These are phyloP conservation scores for Irpex lacteus DNA, from an alignment of 1,284 basidiomycete genomes.

Conservation along the genomic window DNA sequence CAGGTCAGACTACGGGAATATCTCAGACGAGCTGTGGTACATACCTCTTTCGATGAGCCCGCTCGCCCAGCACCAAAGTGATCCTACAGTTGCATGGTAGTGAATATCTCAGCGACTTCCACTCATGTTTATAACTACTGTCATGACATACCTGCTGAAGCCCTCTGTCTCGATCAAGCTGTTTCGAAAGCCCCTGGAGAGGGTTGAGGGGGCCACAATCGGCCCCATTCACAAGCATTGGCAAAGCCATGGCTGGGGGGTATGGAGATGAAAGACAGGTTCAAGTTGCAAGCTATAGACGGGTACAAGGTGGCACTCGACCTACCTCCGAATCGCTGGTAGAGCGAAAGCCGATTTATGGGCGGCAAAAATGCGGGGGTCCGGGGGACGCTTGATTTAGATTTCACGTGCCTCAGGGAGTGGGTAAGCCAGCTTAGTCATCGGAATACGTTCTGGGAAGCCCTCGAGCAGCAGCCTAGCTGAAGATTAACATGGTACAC, in stretches of 20 bases:
- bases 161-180: conserved; percentile 75
- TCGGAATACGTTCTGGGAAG: not conserved
- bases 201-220: conserved; percentile 84
- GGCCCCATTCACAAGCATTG: conserved; percentile 67
- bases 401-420: not conserved
- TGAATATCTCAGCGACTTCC: not conserved
- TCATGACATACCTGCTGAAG: conserved; percentile 59
- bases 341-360: not conserved
- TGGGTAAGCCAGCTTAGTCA: not conserved
- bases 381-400: not conserved
- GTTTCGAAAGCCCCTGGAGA: conserved; percentile 74
- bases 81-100: conserved; percentile 43
- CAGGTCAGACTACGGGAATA: conserved; percentile 6
- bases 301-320: not conserved
- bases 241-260: conserved; percentile 58
- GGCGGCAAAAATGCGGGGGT: not conserved
- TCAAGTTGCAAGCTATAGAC: not conserved
- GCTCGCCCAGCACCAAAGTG: conserved; percentile 55
- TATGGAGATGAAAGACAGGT: not conserved
- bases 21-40: conserved; percentile 16
- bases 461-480: not conserved
- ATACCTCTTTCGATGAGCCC: conserved; percentile 57
- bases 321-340: not conserved
- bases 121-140: not conserved
- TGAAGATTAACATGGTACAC: not conserved